Conservation (phyloP, 257 asterid genomes). For the Petunia secreta region DNA sequence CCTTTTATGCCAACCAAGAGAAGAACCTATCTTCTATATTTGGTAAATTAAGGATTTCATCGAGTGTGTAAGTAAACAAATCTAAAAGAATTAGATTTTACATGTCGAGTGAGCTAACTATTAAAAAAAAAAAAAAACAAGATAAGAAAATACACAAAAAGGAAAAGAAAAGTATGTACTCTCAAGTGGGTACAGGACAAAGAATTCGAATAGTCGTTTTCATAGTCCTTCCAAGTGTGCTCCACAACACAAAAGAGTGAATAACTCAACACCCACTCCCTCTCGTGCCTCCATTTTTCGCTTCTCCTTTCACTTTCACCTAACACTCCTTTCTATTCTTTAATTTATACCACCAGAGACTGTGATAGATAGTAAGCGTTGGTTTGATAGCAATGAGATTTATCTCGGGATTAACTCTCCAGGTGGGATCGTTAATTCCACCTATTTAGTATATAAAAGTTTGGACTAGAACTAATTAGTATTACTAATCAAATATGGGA, state of each 20-base stretch:
- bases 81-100: background rate
- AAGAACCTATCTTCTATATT: too few relatives aligned
- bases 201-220: background rate
- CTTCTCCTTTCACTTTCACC: slow-evolving; percentile 24
- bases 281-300: slow-evolving; percentile 15
- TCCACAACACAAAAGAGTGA: slow-evolving; percentile 23
- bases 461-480: too few relatives aligned
- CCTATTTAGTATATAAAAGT: too few relatives aligned
- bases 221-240: slow-evolving; percentile 24
- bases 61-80: background rate
- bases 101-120: background rate
- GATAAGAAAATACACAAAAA: background rate
- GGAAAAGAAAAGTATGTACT: background rate
- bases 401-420: too few relatives aligned
- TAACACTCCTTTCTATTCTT: slow-evolving; percentile 19
- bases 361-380: too few relatives aligned
- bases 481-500: too few relatives aligned
- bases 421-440: too few relatives aligned
- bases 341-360: background rate
- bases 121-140: too few relatives aligned
- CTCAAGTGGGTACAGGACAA: background rate
- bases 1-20: too few relatives aligned
- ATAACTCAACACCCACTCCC: slow-evolving; percentile 21
- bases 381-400: too few relatives aligned
- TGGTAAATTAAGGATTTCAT: too few relatives aligned